phyloP scores from a whole-genome alignment of 1,284 basidiomycete genomes.

The Tilletia caries region DNA sequence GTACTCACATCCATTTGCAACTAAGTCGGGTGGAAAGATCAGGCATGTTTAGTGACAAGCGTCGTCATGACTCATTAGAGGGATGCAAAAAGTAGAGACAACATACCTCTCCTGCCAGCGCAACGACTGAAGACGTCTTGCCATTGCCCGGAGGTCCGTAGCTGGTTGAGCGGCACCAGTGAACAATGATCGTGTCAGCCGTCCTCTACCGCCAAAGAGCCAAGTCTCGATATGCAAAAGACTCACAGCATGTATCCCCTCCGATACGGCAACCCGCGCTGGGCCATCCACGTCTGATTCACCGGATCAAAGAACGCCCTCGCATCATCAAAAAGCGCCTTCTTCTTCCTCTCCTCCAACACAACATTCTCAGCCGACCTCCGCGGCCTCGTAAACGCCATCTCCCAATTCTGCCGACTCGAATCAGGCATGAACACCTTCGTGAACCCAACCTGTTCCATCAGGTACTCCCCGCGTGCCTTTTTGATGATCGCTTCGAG shows the following conservation, averaged over 20 bases:
- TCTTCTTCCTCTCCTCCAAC: constrained; percentile 4
- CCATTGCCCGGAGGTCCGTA: constrained; percentile 9
- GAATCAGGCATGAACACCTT: neutral
- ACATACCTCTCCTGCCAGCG: constrained; percentile 5
- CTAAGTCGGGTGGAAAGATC: neutral
- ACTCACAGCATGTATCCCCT: constrained; percentile 10
- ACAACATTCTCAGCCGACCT: neutral
- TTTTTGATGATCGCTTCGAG: neutral
- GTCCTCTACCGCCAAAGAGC: no score
- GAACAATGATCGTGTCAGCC: no score
- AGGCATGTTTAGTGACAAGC: no score
- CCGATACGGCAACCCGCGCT: constrained; percentile 8
- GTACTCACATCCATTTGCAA: constrained; percentile 2
- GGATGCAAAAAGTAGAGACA: no score
- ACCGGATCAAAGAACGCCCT: constrained; percentile 1
- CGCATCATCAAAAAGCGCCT: constrained; percentile 7
- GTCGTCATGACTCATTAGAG: no score
- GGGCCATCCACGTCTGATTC: constrained; percentile 8
- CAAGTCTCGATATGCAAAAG: no score
- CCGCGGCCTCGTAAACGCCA: neutral
- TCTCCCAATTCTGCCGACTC: neutral
- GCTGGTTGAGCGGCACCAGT: neutral
- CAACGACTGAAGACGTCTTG: constrained; percentile 8
- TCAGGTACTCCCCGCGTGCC: neutral
- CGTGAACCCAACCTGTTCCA: neutral